Conservation (phyloP, 1,284 basidiomycete genomes). For the Phellinidium pouzarii region DNA sequence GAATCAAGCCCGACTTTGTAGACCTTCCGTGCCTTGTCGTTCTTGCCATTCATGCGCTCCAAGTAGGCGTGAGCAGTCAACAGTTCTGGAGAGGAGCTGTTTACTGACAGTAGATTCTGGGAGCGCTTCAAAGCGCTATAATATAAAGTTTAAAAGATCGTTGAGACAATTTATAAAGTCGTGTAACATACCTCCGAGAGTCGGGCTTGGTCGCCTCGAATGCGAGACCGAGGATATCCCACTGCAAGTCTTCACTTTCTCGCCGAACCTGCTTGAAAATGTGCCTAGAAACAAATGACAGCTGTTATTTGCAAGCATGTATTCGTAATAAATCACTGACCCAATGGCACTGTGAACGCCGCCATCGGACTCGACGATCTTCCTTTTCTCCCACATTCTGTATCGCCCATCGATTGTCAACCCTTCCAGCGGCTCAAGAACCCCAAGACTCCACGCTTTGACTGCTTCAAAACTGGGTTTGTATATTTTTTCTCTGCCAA, state of each 20-base stretch:
- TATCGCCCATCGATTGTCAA: slow-evolving; percentile 28
- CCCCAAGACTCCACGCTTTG: slow-evolving; percentile 53
- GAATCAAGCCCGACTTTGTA: slow-evolving; percentile 63
- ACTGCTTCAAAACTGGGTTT: slow-evolving; percentile 57
- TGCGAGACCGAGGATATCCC: slow-evolving; percentile 57
- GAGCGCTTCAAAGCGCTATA: slow-evolving; percentile 69
- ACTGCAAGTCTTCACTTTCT: slow-evolving; percentile 43
- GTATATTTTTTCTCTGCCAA: slow-evolving; percentile 61
- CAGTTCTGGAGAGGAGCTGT: slow-evolving; percentile 60
- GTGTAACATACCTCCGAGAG: slow-evolving; percentile 47
- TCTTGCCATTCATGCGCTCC: slow-evolving; percentile 64
- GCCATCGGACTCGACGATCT: background rate
- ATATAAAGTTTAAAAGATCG: slow-evolving; percentile 14
- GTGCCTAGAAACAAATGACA: background rate
- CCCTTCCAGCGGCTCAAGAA: slow-evolving; percentile 48
- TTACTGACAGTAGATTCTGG: slow-evolving; percentile 56
- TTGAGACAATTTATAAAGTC: slow-evolving; percentile 5
- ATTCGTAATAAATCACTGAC: background rate
- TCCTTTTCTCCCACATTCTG: slow-evolving; percentile 32
- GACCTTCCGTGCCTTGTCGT: slow-evolving; percentile 75
- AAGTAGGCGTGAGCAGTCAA: slow-evolving; percentile 83
- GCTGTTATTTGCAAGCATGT: background rate
- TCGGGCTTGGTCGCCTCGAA: slow-evolving; percentile 58
- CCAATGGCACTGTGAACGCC: background rate
- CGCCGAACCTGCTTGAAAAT: slow-evolving; percentile 48